Percentiles rank a stretch among this genome's conserved stretches.
phyloP scores from a whole-genome alignment of 768 basidiomycete species.

The Auriscalpium vulgare region DNA sequence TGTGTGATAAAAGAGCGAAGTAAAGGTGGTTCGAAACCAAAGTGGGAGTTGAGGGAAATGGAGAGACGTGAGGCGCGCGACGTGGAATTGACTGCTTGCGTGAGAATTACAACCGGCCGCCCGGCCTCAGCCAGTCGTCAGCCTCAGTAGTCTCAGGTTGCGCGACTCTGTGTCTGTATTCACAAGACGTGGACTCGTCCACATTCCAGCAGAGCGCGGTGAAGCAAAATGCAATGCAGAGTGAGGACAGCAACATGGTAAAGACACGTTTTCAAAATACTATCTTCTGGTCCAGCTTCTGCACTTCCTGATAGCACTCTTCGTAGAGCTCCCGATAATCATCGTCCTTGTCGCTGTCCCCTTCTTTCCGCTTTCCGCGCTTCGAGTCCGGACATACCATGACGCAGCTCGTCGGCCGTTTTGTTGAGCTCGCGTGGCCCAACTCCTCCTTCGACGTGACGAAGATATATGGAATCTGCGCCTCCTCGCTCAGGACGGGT shows the following conservation, averaged over 20 bases:
- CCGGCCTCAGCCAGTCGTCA: no score
- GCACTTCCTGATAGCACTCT: constrained; percentile 81
- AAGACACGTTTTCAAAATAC: constrained; percentile 19
- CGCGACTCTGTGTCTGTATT: no score
- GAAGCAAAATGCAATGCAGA: no score
- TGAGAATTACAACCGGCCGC: neutral
- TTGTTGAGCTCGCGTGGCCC: constrained; percentile 91
- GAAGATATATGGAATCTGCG: constrained; percentile 83
- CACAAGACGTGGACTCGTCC: neutral
- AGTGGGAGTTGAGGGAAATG: constrained; percentile 3
- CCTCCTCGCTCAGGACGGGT: constrained; percentile 91
- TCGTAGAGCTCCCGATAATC: constrained; percentile 85
- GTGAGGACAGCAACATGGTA: constrained; percentile 3
- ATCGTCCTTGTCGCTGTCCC: constrained; percentile 56
- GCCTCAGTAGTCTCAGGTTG: no score
- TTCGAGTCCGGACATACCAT: constrained; percentile 85
- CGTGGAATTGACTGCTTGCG: constrained; percentile 11
- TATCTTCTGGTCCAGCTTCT: constrained; percentile 68
- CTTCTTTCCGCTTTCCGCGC: constrained; percentile 51
- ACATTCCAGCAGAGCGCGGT: neutral
- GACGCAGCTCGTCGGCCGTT: constrained; percentile 96
- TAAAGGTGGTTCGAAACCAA: no score
- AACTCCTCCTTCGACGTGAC: constrained; percentile 92
- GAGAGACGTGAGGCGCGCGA: constrained; percentile 24
- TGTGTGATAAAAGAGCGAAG: constrained; percentile 13